These are phyloP conservation scores for Fraxinus paxiana DNA, from an alignment of 305 asterid species.

Conservation along the genomic window DNA sequence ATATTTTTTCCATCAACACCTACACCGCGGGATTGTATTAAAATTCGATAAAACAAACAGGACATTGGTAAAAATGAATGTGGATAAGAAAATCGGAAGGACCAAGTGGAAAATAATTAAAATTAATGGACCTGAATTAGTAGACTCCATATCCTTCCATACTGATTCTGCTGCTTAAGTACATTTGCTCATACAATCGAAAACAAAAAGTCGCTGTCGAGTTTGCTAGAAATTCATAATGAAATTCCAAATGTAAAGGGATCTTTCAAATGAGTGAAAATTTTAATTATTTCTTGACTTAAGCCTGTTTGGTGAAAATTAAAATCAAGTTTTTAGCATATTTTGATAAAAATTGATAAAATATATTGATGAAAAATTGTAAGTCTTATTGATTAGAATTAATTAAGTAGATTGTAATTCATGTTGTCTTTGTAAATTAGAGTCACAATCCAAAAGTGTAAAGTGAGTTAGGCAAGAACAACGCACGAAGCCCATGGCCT, in stretches of 20 bases:
- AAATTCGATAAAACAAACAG: not conserved
- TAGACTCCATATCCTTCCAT: conserved; percentile 64
- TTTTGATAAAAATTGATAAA: not conserved
- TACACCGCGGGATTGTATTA: not conserved
- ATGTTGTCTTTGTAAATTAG: not conserved
- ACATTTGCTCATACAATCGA: conserved; percentile 45
- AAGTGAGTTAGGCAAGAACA: not conserved
- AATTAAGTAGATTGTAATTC: no score
- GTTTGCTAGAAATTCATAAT: not conserved
- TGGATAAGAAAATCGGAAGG: not conserved
- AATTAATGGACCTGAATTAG: conserved; percentile 49
- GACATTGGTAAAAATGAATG: not conserved
- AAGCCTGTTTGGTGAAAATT: not conserved
- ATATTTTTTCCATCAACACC: not conserved
- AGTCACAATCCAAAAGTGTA: not conserved
- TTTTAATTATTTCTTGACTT: no score
- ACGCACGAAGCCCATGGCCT: not conserved
- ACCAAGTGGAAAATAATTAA: not conserved
- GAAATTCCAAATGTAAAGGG: not conserved
- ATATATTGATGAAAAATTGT: not conserved
- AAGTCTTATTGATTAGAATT: no score
- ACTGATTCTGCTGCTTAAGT: conserved; percentile 53
- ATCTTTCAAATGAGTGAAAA: not conserved
- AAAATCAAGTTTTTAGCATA: no score
- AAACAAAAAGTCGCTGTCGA: not conserved